Percentiles rank a stretch among this genome's conserved stretches.
phyloP scores from a whole-genome alignment of 1,284 basidiomycete species.

The Puccinia coronata region DNA sequence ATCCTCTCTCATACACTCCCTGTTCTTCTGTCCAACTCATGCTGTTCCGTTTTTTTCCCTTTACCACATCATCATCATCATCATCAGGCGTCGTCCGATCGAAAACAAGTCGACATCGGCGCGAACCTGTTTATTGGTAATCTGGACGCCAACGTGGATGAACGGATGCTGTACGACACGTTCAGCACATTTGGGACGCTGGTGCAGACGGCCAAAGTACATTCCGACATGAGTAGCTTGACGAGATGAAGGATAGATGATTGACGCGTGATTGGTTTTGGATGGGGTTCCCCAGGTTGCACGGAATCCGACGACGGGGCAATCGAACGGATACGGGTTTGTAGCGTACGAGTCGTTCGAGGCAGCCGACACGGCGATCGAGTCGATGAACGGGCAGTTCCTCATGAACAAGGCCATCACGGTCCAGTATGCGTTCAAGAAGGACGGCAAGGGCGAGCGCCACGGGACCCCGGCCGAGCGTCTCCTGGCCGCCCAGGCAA shows the following conservation, averaged over 20 bases:
- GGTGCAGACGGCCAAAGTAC: slow-evolving; percentile 88
- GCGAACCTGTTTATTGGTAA: slow-evolving; percentile 96
- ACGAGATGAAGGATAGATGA: background rate
- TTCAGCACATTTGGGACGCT: slow-evolving; percentile 92
- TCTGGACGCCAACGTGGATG: slow-evolving; percentile 89
- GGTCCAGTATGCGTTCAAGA: slow-evolving; percentile 97
- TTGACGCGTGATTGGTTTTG: background rate
- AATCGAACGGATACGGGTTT: slow-evolving; percentile 94
- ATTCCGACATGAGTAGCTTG: slow-evolving; percentile 55
- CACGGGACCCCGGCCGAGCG: slow-evolving; percentile 95
- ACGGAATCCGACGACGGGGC: slow-evolving; percentile 77
- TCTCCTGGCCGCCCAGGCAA: slow-evolving; percentile 87
- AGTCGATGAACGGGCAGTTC: slow-evolving; percentile 95
- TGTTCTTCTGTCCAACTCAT: no score
- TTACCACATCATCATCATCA: background rate
- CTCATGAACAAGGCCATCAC: slow-evolving; percentile 96
- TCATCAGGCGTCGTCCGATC: slow-evolving; percentile 80
- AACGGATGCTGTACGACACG: slow-evolving; percentile 86
- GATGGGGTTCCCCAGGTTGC: slow-evolving; percentile 67
- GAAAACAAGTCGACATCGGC: slow-evolving; percentile 96
- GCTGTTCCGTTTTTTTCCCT: background rate
- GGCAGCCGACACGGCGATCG: slow-evolving; percentile 90
- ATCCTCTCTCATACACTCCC: no score
- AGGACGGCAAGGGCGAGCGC: slow-evolving; percentile 95
- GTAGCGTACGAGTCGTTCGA: slow-evolving; percentile 97